phyloP scores from a whole-genome alignment of 768 basidiomycete genomes.

The Termitomyces sp. region DNA sequence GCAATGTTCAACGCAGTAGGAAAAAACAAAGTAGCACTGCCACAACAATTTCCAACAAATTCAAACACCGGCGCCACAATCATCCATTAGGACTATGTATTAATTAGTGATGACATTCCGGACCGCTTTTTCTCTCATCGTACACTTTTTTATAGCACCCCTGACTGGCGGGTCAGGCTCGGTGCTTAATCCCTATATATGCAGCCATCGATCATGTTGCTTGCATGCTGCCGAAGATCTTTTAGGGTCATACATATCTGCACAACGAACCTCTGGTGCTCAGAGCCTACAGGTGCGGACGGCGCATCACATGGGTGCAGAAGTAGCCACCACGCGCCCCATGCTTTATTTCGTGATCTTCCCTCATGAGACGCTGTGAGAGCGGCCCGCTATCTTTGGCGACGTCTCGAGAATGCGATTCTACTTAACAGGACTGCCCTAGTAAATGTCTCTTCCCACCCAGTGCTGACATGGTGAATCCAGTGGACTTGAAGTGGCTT shows the following conservation, averaged over 20 bases:
- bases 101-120: no score
- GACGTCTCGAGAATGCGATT: not conserved
- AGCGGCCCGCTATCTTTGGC: conserved; percentile 12
- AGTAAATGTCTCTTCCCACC: not conserved
- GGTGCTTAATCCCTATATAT: not conserved
- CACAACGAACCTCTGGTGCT: not conserved
- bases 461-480: conserved; percentile 12
- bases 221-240: no score
- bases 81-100: not conserved
- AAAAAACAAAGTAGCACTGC: not conserved
- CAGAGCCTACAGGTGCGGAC: not conserved
- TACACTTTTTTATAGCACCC: not conserved
- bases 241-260: no score
- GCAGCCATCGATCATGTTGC: not conserved
- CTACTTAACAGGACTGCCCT: conserved; percentile 1
- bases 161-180: not conserved
- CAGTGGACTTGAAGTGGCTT: conserved; percentile 32
- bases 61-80: no score
- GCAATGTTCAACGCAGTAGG: no score
- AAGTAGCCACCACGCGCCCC: conserved; percentile 8
- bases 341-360: not conserved
- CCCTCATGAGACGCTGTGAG: not conserved
- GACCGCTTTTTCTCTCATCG: not conserved
- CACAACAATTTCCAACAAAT: not conserved
- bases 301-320: not conserved